Evolutionary conservation across 352 stramenopile genomes (phyloP), one percentile per base, ranked within the genome.

Genomic region (Achlya hypogyna): DNA sequence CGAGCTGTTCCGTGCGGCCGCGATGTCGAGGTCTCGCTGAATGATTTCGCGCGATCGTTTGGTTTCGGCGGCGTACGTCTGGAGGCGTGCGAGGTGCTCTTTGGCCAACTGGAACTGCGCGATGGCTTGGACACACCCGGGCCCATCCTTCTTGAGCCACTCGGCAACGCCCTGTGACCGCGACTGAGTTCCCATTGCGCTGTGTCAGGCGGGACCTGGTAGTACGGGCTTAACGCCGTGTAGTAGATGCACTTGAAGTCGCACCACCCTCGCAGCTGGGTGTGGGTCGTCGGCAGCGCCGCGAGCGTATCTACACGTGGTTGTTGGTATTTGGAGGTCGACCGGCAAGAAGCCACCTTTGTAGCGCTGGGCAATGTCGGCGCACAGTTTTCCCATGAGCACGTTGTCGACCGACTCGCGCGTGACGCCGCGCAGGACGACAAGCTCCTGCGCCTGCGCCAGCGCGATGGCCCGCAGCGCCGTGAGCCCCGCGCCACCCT

Each of bases 201-300:
- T 42, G 6, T 51, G 40, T 40, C 23, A 5, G 62, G 8, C 23
- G 22, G 18, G 56, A 75, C 71, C 54, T 90, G 79, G 47, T 84
- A 90, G 40, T 88, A 90, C 27, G 59, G 71, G 38, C 79, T 79
- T 4, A 86, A 66, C 5, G 77, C 76, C 5, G 65, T 73, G 67
- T 90, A 90, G 72, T 88, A 88, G 4, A 70, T 70, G 0, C 70
- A 60, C 64, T 90, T 88, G 69, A 84, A 88, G n/a, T 66, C 69
- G 29, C 72, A 78, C 64, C 81, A 87, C 0, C 78, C 63, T 0
- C 71, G 72, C 51, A 0, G 81, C 75, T 22, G 34, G 29, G 18
- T 12, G 42, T 31, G 43, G 40, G 20, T 65, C 47, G 47, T 12
- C n/a, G 23, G 29, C 18, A 63, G 18, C 16, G 12, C 25, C 8